Percentiles rank a stretch among this genome's conserved stretches.
phyloP scores from a whole-genome alignment of 345 rosid species.

The Citrus inodora region DNA sequence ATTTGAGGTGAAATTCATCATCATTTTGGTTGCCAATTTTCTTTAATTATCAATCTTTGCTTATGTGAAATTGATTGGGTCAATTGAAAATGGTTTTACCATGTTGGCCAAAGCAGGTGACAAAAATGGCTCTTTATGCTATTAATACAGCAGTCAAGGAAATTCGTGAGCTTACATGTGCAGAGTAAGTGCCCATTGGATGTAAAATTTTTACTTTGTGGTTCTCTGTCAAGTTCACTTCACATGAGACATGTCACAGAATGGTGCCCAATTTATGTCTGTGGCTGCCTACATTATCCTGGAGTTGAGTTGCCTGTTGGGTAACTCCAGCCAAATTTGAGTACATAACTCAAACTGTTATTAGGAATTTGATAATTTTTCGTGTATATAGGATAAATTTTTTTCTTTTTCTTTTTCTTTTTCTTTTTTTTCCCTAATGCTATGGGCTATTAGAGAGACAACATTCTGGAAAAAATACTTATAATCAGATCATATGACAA shows the following conservation, averaged over 20 bases:
- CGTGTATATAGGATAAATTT: background rate
- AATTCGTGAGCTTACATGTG: conserved; percentile 67
- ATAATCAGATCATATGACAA: background rate
- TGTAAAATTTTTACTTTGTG: background rate
- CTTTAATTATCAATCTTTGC: background rate
- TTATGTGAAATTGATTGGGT: background rate
- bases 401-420: background rate
- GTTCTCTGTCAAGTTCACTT: background rate
- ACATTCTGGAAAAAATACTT: background rate
- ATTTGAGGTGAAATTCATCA: conserved; percentile 52
- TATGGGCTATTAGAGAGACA: background rate
- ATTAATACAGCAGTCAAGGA: conserved; percentile 64
- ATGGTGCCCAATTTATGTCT: background rate
- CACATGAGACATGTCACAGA: background rate
- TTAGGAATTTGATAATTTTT: background rate
- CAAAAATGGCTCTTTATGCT: conserved; percentile 75
- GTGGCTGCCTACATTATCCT: background rate
- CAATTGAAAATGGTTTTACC: background rate
- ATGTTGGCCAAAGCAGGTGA: conserved; percentile 49
- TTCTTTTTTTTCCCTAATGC: background rate
- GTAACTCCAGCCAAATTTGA: background rate
- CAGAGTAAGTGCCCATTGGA: conserved; percentile 33
- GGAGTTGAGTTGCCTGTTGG: conserved; percentile 10
- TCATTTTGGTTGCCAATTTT: background rate
- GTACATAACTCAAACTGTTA: conserved; percentile 1